phyloP scores from a whole-genome alignment of 1,284 basidiomycete species.

The Rhodofomes roseus region DNA sequence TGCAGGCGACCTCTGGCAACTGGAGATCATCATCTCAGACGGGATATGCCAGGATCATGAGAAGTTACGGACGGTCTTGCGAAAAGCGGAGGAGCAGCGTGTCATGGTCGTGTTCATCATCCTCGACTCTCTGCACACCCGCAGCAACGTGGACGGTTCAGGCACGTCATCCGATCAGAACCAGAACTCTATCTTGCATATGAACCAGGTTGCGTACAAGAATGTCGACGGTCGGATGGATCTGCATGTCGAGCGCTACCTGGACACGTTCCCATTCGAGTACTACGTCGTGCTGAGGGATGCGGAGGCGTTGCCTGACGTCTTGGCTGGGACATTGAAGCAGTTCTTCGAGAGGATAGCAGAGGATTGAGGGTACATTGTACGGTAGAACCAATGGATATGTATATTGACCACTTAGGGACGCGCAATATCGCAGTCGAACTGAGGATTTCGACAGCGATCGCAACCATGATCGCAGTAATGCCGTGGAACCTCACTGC shows the following conservation, averaged over 20 bases:
- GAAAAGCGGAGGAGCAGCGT: slow-evolving; percentile 86
- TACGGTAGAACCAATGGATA: background rate
- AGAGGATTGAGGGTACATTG: slow-evolving; percentile 43
- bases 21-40: slow-evolving; percentile 98
- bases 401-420: no score
- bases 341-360: slow-evolving; percentile 87
- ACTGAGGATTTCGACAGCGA: no score
- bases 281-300: slow-evolving; percentile 93
- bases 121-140: slow-evolving; percentile 78
- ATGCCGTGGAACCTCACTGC: no score
- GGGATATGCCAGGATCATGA: slow-evolving; percentile 98
- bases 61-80: slow-evolving; percentile 72
- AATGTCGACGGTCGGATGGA: slow-evolving; percentile 85
- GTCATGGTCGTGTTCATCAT: slow-evolving; percentile 98
- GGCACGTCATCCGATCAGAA: slow-evolving; percentile 14
- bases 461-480: no score
- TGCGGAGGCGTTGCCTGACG: slow-evolving; percentile 90
- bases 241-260: slow-evolving; percentile 84
- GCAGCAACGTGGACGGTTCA: slow-evolving; percentile 7
- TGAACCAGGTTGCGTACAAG: slow-evolving; percentile 91
- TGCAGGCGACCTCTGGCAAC: slow-evolving; percentile 92
- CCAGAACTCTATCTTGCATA: slow-evolving; percentile 84
- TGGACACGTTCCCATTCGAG: slow-evolving; percentile 98
- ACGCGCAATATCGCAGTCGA: no score
- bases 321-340: slow-evolving; percentile 86